A percentile compares a stretch with the other conserved stretches of the same genome.
These are phyloP conservation scores for Massospora cicadina DNA, from an alignment of 371 early-diverging fungal species.

Conservation along the genomic window DNA sequence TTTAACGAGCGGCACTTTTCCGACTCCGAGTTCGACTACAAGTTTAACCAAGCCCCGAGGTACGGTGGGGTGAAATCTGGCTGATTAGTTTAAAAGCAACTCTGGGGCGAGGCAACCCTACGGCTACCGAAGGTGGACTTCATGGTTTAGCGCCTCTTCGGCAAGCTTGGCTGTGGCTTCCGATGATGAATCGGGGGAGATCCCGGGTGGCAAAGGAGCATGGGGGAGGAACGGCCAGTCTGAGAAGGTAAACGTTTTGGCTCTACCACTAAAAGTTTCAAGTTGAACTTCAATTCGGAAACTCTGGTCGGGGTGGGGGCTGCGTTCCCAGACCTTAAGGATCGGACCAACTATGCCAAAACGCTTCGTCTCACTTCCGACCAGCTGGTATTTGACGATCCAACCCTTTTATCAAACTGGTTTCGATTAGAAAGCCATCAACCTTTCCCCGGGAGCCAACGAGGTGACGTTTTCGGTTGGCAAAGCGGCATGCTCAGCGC, in stretches of 20 bases:
- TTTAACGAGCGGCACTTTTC: conserved; percentile 13
- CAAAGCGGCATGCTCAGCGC: conserved; percentile 56
- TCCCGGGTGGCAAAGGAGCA: background rate
- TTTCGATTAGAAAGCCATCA: conserved; percentile 37
- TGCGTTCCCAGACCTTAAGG: no score
- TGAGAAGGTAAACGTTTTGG: background rate
- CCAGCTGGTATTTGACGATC: conserved; percentile 35
- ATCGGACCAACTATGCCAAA: conserved; percentile 55
- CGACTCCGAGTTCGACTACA: conserved; percentile 13
- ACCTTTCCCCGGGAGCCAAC: conserved; percentile 77
- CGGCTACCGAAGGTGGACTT: conserved; percentile 8
- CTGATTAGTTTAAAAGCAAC: background rate
- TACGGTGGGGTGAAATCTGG: no score
- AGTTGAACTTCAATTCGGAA: no score
- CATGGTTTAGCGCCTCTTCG: conserved; percentile 4
- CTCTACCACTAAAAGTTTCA: no score
- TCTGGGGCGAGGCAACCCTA: conserved; percentile 8
- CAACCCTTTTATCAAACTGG: background rate
- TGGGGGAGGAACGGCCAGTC: background rate
- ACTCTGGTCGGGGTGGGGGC: no score
- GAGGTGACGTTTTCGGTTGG: conserved; percentile 76
- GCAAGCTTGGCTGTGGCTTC: background rate
- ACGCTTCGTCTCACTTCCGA: conserved; percentile 79
- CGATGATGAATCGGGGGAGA: conserved; percentile 1
- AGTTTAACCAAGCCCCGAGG: background rate